Evolutionary conservation across 371 early-diverging fungal species (phyloP).

Genomic region (Sporodiniella umbellata): DNA sequence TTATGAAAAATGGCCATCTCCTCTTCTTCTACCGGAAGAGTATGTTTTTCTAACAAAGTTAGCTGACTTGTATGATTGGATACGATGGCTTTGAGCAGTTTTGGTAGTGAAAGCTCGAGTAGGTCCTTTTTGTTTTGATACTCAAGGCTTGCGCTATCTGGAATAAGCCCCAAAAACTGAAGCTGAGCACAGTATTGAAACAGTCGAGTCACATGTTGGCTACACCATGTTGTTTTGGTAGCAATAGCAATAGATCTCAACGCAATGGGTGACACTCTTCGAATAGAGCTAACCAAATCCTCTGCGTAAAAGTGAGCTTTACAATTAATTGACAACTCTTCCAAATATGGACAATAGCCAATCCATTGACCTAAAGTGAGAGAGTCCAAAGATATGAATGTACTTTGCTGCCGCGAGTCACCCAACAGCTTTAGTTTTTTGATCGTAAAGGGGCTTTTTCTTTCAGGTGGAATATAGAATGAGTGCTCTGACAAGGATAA

Average conservation of each 20-base stretch:
- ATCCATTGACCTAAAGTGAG: conserved; percentile 22
- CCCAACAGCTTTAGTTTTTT: conserved; percentile 27
- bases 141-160: conserved; percentile 5
- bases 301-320: conserved; percentile 38
- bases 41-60: background rate
- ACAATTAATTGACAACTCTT: conserved; percentile 23
- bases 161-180: conserved; percentile 23
- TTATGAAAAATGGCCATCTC: conserved; percentile 4
- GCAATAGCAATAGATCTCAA: conserved; percentile 25
- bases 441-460: background rate
- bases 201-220: conserved; percentile 21
- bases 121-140: background rate
- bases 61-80: background rate
- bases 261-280: conserved; percentile 2
- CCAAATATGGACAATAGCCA: conserved; percentile 23
- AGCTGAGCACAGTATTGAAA: conserved; percentile 26
- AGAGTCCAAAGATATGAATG: conserved; percentile 34
- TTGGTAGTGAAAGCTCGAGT: background rate
- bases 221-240: conserved; percentile 37
- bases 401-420: conserved; percentile 14
- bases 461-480: conserved; percentile 9
- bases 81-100: background rate
- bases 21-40: conserved; percentile 3
- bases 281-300: conserved; percentile 21
- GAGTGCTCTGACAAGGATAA: conserved; percentile 36